Evolutionary conservation across 768 basidiomycete genomes (phyloP).

Genomic region (Thelephora ganbajun): DNA sequence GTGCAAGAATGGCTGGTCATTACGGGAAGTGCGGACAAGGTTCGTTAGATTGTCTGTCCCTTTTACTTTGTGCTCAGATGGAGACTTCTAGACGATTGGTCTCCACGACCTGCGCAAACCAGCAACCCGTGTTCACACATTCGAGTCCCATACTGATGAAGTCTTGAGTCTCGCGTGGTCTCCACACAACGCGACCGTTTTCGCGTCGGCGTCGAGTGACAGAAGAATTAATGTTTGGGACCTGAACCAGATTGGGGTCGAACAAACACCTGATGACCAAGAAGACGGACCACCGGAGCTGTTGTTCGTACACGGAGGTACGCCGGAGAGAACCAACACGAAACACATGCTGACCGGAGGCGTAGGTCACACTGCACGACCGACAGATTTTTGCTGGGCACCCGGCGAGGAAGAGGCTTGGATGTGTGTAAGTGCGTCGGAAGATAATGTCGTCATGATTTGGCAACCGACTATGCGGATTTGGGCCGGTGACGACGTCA

Average conservation of each 20-base stretch:
- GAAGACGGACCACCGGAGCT: constrained; percentile 97
- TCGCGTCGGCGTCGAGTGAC: constrained; percentile 91
- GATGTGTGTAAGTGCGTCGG: constrained; percentile 80
- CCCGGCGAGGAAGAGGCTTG: constrained; percentile 69
- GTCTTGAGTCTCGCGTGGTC: constrained; percentile 94
- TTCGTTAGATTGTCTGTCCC: constrained; percentile 16
- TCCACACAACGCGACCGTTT: constrained; percentile 81
- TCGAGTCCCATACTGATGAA: constrained; percentile 89
- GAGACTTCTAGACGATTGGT: constrained; percentile 50
- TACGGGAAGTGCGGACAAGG: constrained; percentile 92
- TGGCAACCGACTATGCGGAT: constrained; percentile 96
- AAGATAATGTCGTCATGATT: constrained; percentile 94
- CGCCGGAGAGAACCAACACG: constrained; percentile 15
- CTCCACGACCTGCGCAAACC: constrained; percentile 77
- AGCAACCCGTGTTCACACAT: constrained; percentile 72
- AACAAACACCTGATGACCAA: constrained; percentile 95
- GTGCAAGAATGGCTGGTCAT: constrained; percentile 64
- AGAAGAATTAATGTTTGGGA: constrained; percentile 95
- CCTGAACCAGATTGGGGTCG: constrained; percentile 76
- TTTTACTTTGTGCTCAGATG: neutral
- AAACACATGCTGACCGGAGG: neutral
- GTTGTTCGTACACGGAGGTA: constrained; percentile 90
- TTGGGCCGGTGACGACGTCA: constrained; percentile 83
- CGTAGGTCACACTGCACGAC: constrained; percentile 76
- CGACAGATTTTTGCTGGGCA: constrained; percentile 95